These are phyloP conservation scores for Raphanus sativus DNA, from an alignment of 345 rosid species.

Conservation along the genomic window DNA sequence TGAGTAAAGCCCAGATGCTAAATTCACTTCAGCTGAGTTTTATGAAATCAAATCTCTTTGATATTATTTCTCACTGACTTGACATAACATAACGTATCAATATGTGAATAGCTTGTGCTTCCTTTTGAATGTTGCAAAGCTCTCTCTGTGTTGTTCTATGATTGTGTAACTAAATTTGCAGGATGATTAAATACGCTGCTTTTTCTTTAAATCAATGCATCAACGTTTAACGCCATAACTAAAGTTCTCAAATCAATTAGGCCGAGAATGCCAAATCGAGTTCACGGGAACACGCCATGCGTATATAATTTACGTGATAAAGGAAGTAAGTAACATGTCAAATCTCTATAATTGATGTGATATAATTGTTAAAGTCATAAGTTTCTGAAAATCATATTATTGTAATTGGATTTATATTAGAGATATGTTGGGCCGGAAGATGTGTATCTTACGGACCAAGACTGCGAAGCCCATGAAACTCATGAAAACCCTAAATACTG, in stretches of 20 bases:
- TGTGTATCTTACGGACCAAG: too few relatives aligned
- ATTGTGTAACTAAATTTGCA: background rate
- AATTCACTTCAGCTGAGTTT: background rate
- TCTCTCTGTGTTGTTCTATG: background rate
- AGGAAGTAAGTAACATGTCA: background rate
- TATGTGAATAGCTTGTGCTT: background rate
- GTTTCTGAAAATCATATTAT: background rate
- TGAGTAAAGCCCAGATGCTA: background rate
- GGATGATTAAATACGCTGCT: background rate
- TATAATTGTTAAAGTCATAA: background rate
- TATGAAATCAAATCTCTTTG: background rate
- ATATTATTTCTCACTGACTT: background rate
- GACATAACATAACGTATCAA: background rate
- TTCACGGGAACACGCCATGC: background rate
- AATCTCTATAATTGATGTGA: conserved; percentile 3
- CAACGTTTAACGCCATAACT: background rate
- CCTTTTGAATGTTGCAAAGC: background rate
- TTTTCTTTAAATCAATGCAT: background rate
- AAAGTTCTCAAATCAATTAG: too few relatives aligned
- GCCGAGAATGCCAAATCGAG: too few relatives aligned
- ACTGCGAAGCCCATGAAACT: too few relatives aligned
- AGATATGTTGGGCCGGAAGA: too few relatives aligned
- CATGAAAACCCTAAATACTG: too few relatives aligned
- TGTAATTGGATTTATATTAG: conserved; percentile 6
- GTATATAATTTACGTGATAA: background rate